Percentiles rank a stretch among this genome's conserved stretches.
phyloP scores from a whole-genome alignment of 2,329 filamentous ascomycete genomes.

The Onygenales sp. region DNA sequence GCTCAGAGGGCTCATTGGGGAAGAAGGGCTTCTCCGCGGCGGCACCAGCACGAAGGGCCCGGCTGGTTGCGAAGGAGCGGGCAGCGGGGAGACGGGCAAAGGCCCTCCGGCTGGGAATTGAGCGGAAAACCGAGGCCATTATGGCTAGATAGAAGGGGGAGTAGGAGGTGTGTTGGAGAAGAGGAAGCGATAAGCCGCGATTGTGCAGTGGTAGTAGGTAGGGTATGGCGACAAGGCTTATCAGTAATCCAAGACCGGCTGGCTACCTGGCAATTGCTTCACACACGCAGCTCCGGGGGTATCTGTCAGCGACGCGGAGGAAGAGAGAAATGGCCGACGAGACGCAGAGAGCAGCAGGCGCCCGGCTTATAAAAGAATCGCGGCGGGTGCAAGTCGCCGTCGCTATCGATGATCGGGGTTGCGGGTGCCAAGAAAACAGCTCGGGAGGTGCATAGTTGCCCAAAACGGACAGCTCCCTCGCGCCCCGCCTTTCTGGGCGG shows the following conservation, averaged over 20 bases:
- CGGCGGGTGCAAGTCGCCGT: too few relatives aligned
- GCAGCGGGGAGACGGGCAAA: conserved; percentile 23
- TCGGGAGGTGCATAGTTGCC: background rate
- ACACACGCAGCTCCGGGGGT: too few relatives aligned
- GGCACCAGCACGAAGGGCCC: conserved; percentile 1
- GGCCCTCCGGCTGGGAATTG: conserved; percentile 25
- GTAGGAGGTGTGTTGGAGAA: background rate
- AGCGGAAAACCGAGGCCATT: conserved; percentile 30
- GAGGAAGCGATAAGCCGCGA: too few relatives aligned
- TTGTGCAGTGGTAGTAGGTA: too few relatives aligned
- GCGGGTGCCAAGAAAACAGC: background rate
- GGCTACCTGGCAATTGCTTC: too few relatives aligned
- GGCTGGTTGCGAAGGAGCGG: conserved; percentile 15
- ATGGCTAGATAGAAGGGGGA: background rate
- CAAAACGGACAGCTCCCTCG: background rate
- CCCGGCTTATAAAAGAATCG: too few relatives aligned
- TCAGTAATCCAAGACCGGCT: too few relatives aligned
- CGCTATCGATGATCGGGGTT: background rate
- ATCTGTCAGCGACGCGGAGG: too few relatives aligned
- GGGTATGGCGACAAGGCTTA: too few relatives aligned
- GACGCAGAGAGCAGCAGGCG: too few relatives aligned
- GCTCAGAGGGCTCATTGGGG: conserved; percentile 49
- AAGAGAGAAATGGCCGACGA: too few relatives aligned
- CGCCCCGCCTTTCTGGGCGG: background rate
- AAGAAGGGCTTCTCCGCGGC: conserved; percentile 40